phyloP scores from a whole-genome alignment of 2,329 filamentous ascomycete genomes.

The Cordyceps cicadae region DNA sequence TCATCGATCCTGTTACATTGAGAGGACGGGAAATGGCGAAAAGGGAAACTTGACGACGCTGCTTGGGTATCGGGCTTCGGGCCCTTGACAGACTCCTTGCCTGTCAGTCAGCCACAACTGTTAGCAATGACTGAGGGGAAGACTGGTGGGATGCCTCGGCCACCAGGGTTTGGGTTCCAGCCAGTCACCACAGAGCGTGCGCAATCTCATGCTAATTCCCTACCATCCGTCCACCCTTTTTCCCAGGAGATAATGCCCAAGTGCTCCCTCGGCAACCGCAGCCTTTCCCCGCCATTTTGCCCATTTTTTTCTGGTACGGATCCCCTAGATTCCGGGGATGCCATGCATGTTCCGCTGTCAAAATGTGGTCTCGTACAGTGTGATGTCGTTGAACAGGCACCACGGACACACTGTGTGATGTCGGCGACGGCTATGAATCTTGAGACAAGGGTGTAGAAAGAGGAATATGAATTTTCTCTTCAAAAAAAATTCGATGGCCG shows the following conservation, averaged over 20 bases:
- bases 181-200: neutral
- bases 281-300: neutral
- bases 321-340: neutral
- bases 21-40: neutral
- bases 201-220: neutral
- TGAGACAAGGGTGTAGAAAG: neutral
- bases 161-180: neutral
- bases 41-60: neutral
- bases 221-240: too few relatives aligned
- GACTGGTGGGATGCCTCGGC: neutral
- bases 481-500: too few relatives aligned
- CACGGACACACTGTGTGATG: neutral
- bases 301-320: neutral
- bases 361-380: neutral
- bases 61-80: neutral
- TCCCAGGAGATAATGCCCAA: too few relatives aligned
- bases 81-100: neutral
- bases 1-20: neutral
- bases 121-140: neutral
- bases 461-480: too few relatives aligned
- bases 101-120: neutral
- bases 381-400: neutral
- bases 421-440: neutral
- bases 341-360: neutral
- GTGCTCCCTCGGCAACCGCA: conserved; percentile 4